Percentiles rank a stretch among this genome's conserved stretches.
Evolutionary conservation across 345 rosid genomes (phyloP).

Genomic region (Acer campestre): DNA sequence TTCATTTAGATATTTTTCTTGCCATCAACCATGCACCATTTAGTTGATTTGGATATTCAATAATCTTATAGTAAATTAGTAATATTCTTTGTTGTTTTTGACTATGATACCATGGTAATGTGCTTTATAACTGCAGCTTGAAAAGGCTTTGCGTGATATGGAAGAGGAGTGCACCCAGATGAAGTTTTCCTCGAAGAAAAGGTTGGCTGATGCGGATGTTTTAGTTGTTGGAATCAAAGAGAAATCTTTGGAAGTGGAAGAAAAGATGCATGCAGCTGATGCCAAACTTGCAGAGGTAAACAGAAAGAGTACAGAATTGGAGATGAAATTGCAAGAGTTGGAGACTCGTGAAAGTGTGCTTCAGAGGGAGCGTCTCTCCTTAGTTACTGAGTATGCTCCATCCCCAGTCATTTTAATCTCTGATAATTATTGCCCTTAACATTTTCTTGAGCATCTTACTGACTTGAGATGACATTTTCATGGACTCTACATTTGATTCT

Average conservation of each 20-base stretch:
- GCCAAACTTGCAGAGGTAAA: slow-evolving; percentile 67
- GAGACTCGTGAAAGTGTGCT: slow-evolving; percentile 66
- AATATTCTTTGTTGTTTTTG: slow-evolving; percentile 16
- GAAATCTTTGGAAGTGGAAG: slow-evolving; percentile 60
- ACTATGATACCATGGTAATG: not conserved
- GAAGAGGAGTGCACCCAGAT: slow-evolving; percentile 51
- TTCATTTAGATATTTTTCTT: not conserved
- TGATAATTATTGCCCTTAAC: slow-evolving; percentile 8
- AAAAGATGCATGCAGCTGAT: slow-evolving; percentile 52
- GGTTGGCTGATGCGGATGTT: slow-evolving; percentile 61
- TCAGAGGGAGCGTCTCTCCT: slow-evolving; percentile 64
- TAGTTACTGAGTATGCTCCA: slow-evolving; percentile 61
- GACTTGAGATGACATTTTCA: slow-evolving; percentile 10
- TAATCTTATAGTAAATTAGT: not conserved
- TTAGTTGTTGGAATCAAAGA: slow-evolving; percentile 60
- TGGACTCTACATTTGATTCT: slow-evolving; percentile 8
- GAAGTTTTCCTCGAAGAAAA: slow-evolving; percentile 63
- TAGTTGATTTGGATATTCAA: not conserved
- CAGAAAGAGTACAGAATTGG: slow-evolving; percentile 63
- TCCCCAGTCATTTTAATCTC: slow-evolving; percentile 3
- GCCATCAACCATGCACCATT: not conserved
- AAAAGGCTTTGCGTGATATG: slow-evolving; percentile 57
- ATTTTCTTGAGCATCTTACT: not conserved
- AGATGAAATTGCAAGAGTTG: slow-evolving; percentile 67
- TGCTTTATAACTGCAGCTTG: slow-evolving; percentile 54